phyloP scores from a whole-genome alignment of 768 basidiomycete genomes.

The Amanita exitialis region DNA sequence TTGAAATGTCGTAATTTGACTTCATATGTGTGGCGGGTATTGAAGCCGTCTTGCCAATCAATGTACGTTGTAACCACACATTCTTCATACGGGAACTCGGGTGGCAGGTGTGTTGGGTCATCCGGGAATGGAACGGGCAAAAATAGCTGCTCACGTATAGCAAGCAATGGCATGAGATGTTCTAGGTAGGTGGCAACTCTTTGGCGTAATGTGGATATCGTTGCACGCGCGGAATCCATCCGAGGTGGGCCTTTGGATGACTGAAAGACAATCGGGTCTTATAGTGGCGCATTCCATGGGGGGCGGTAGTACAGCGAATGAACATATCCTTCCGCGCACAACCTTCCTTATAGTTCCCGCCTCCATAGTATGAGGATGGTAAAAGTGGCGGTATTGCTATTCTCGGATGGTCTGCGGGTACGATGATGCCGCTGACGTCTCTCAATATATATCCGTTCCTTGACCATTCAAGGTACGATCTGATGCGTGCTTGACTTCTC shows the following conservation, averaged over 20 bases:
- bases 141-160: not conserved
- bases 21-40: not conserved
- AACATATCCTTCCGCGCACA: not conserved
- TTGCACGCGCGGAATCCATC: not conserved
- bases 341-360: no score
- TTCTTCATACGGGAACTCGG: not conserved
- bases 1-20: constrained; percentile 4
- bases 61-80: not conserved
- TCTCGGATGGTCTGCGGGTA: no score
- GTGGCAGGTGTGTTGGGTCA: constrained; percentile 1
- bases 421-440: no score
- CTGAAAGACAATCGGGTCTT: not conserved
- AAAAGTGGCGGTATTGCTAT: no score
- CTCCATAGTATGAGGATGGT: no score
- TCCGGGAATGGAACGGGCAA: constrained; percentile 2
- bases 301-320: not conserved
- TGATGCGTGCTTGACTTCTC: no score
- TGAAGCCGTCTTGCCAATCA: not conserved
- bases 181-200: not conserved
- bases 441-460: no score
- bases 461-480: no score
- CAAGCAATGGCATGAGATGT: not conserved
- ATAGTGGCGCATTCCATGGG: not conserved
- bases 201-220: not conserved
- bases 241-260: not conserved